Evolutionary conservation across 208 protist genomes (phyloP).

Genomic region (Phytomonas serpens): DNA sequence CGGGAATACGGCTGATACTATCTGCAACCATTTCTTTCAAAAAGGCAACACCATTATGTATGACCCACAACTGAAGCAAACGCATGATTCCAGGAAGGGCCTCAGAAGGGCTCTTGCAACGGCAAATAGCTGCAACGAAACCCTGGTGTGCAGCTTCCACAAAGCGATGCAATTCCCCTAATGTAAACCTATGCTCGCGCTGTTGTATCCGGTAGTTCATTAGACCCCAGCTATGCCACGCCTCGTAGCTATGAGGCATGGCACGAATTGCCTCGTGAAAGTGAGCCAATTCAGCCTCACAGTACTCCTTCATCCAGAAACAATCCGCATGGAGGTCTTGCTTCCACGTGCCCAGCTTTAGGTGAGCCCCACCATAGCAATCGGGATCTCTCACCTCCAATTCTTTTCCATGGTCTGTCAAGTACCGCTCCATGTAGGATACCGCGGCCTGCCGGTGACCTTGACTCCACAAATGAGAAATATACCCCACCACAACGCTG

Average conservation of each 20-base stretch:
- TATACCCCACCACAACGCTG: constrained; percentile 58
- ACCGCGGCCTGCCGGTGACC: constrained; percentile 68
- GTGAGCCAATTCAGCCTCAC: constrained; percentile 65
- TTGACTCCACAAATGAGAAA: constrained; percentile 78
- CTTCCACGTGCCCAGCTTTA: constrained; percentile 80
- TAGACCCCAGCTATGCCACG: constrained; percentile 97
- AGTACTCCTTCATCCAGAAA: constrained; percentile 70
- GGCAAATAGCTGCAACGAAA: constrained; percentile 96
- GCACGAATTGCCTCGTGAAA: constrained; percentile 82
- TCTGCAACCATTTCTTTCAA: constrained; percentile 86
- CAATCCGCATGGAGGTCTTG: constrained; percentile 75
- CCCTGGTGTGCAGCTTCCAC: constrained; percentile 90
- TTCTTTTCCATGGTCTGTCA: constrained; percentile 35
- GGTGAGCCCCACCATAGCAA: constrained; percentile 71
- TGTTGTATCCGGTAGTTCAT: constrained; percentile 95
- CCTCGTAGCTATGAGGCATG: constrained; percentile 75
- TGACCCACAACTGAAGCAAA: constrained; percentile 98
- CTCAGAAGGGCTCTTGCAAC: constrained; percentile 59
- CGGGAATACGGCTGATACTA: constrained; percentile 92
- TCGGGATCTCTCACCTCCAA: constrained; percentile 52
- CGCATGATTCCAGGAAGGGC: constrained; percentile 96
- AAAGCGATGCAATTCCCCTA: constrained; percentile 66
- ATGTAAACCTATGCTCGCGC: constrained; percentile 61
- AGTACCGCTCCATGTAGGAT: constrained; percentile 64
- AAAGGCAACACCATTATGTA: constrained; percentile 83